A percentile compares a stretch with the other conserved stretches of the same genome.
phyloP scores from a whole-genome alignment of 495 filamentous ascomycete species.

The Penicillium waksmanii region DNA sequence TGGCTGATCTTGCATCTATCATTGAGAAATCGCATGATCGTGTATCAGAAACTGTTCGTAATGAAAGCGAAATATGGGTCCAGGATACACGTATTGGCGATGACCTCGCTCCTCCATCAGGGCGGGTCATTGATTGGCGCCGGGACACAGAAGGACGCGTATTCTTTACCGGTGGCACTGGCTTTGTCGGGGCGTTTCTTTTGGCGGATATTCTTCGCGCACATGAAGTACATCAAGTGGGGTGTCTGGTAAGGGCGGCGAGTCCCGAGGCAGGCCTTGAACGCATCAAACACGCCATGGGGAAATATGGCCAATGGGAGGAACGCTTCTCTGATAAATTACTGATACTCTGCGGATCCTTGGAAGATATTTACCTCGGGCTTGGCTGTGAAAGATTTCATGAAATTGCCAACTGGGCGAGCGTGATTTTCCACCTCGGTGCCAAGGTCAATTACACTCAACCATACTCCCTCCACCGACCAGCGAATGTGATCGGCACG shows the following conservation, averaged over 20 bases:
- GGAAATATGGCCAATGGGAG: slow-evolving; percentile 14
- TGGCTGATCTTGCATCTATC: background rate
- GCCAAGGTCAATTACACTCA: slow-evolving; percentile 27
- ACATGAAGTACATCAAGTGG: slow-evolving; percentile 8
- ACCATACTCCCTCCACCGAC: slow-evolving; percentile 23
- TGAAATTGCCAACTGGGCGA: slow-evolving; percentile 26
- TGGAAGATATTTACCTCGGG: slow-evolving; percentile 14
- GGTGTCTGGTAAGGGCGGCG: slow-evolving; percentile 11
- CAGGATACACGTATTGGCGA: slow-evolving; percentile 15
- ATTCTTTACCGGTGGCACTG: slow-evolving; percentile 76
- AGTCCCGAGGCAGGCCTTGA: background rate
- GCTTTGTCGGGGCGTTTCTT: slow-evolving; percentile 67
- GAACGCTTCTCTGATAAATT: slow-evolving; percentile 17
- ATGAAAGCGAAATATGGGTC: slow-evolving; percentile 11
- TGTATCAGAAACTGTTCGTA: slow-evolving; percentile 1
- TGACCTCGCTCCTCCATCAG: background rate
- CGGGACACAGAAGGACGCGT: slow-evolving; percentile 40
- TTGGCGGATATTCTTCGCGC: slow-evolving; percentile 14
- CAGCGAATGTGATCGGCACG: slow-evolving; percentile 22
- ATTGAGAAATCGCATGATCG: background rate
- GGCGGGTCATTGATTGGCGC: slow-evolving; percentile 14
- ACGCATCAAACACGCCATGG: slow-evolving; percentile 10
- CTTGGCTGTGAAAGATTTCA: slow-evolving; percentile 12
- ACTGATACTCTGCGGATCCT: slow-evolving; percentile 8
- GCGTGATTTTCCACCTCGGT: slow-evolving; percentile 24